Base-by-base conservation (phyloP, 805 yeast genomes). In the Suhomyces faveliae region DNA sequence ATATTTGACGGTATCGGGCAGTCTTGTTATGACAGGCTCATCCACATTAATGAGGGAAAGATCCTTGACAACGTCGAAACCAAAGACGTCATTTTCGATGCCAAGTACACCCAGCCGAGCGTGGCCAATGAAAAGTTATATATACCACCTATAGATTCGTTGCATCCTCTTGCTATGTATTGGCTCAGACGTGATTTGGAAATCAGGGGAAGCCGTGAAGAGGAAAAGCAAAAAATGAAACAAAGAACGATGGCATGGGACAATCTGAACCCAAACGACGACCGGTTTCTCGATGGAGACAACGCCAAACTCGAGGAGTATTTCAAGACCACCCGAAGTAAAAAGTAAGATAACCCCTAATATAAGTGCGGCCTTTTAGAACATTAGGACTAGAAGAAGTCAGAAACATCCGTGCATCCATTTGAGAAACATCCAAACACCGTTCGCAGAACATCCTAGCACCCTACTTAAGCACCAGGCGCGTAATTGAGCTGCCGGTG, bases 1-100 rank as follows among this genome's bases (percentile, higher is more conserved):
- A 94, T 94, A 42, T 94, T 94, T 65, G 99, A 94, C 60, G 99
- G 99, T 0, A 77, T 94, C 48, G 89, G 89, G 11, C 74, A 77
- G 41, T 51, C 54, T 23, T 94, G 98, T 96, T 96, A 97, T 23
- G 87, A 95, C 33, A 74, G 86, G 45, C 73, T 94, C 7, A 75
- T 84, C 11, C 99, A 94, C 65, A 71, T 94, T 53, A 82, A 79
- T 56, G 78, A 80, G 45, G 97, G 98, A 1, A 62, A 66, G 20
- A 75, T 70, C 23, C 63, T 68, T 19, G 71, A 74, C 49, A 71
- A 70, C 44, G 53, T 71, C n/a, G 45, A 55, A 10, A 66, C 65
- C 49, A 54, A 54, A 12, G 54, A 68, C 25, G 52, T 75, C 23
- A 41, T 48, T 1, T 74, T 68, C 45, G 48, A 53, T n/a, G 61